Base-by-base conservation (phyloP, 2,329 filamentous ascomycete species). In the Colletotrichum horii region DNA sequence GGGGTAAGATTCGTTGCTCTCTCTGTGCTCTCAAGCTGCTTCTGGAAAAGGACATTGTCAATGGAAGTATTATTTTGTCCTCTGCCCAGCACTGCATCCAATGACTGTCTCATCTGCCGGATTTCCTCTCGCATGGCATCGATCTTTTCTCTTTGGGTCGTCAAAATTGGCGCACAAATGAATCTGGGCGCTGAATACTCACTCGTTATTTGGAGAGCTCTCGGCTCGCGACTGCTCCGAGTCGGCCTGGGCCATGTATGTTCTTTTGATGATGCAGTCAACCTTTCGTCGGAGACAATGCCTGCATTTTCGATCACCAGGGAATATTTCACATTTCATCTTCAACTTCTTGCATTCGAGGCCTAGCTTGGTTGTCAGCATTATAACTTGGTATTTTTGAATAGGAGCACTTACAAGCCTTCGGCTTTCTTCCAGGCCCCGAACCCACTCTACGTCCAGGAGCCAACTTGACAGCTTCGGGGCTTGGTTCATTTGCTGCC, bases 21-120 rank as follows among this genome's bases (percentile, higher is more conserved):
- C 43, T 58, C 24, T 58, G 4, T 26, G 0, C 0, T 4, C 0
- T 30, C 58, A 22, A 11, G 11, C 15, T 61, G 8, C 0, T 19
- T 8, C 15, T 1, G 11, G 43, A 52, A 11, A 4, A 1, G n/a
- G 6, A 4, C n/a, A 22, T 52, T 52, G 11, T 52, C n/a, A 1
- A 1, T 52, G n/a, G 43, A 22, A 14, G 0, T 52, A 0, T 6
- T 1, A 4, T 2, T 6, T 3, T 32, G 19, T n/a, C 1, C 28
- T 14, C 28, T 61, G 24, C 15, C 28, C 8, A 77, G 6, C 3
- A 66, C 19, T n/a, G 64, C 36, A 19, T 66, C 64, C 19, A 66
- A 22, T 12, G 64, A 66, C 0, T 22, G 36, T 15, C 26, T 48
- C 64, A 66, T 66, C 19, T 55, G 64, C 12, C 19, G 43, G 24